phyloP scores from a whole-genome alignment of 2,329 filamentous ascomycete species.

The Kalaharituber pfeilii region DNA sequence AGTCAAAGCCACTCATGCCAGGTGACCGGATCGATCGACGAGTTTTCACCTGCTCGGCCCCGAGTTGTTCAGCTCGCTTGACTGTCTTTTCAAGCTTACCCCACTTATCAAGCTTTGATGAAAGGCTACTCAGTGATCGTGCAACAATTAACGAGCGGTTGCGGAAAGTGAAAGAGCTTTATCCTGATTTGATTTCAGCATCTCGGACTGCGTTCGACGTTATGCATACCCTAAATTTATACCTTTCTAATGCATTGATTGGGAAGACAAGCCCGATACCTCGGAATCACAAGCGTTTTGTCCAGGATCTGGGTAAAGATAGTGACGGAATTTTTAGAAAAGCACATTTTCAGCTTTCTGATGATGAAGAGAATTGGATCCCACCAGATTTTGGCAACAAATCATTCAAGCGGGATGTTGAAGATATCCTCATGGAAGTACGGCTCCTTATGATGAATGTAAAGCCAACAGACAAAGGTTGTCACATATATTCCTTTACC shows the following conservation, averaged over 20 bases:
- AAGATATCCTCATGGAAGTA: constrained; percentile 18
- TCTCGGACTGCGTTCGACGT: constrained; percentile 38
- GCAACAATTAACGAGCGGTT: too few relatives aligned
- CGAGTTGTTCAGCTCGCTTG: constrained; percentile 38
- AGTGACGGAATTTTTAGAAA: constrained; percentile 41
- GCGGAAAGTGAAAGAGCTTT: too few relatives aligned
- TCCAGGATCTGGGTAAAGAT: constrained; percentile 44
- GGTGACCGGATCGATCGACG: constrained; percentile 29
- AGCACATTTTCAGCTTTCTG: constrained; percentile 36
- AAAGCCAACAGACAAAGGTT: too few relatives aligned
- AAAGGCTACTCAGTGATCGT: too few relatives aligned
- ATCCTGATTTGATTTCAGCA: too few relatives aligned
- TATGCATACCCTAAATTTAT: constrained; percentile 39
- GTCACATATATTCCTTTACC: too few relatives aligned
- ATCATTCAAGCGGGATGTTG: constrained; percentile 6
- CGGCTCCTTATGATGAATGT: constrained; percentile 11
- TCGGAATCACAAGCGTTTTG: constrained; percentile 45
- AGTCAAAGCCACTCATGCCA: not conserved
- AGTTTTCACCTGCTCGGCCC: constrained; percentile 42
- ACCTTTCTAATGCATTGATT: constrained; percentile 41
- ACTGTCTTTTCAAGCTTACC: constrained; percentile 37
- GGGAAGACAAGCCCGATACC: constrained; percentile 39
- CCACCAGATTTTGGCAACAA: too few relatives aligned
- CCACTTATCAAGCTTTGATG: constrained; percentile 31
- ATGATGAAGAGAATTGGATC: too few relatives aligned